Conservation (phyloP, 1,284 basidiomycete genomes). For the Ceratobasidium theobromae region DNA sequence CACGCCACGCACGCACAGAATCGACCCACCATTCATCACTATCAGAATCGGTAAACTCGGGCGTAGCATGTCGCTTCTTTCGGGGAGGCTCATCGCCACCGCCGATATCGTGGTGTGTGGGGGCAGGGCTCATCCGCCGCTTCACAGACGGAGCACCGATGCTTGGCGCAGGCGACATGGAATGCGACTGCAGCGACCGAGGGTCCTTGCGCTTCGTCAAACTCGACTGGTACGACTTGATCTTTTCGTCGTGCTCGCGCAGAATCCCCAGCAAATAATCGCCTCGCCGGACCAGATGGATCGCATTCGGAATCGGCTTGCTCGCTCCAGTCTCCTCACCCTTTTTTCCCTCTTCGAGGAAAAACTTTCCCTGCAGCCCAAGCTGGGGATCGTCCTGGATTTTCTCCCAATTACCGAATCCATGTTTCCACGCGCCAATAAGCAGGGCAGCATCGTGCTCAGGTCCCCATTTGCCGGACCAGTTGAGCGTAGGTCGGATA, state of each 20-base stretch:
- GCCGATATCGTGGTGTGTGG: slow-evolving; percentile 12
- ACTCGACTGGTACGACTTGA: slow-evolving; percentile 70
- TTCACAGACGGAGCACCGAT: slow-evolving; percentile 32
- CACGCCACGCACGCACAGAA: background rate
- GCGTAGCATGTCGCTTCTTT: slow-evolving; percentile 86
- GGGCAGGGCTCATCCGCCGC: slow-evolving; percentile 45
- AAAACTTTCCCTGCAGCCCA: slow-evolving; percentile 88
- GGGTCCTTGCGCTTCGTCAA: slow-evolving; percentile 39
- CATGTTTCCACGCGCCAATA: slow-evolving; percentile 90
- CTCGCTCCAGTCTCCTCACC: slow-evolving; percentile 66
- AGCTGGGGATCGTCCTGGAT: slow-evolving; percentile 89
- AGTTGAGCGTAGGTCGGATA: slow-evolving; percentile 91
- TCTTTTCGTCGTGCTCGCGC: slow-evolving; percentile 90
- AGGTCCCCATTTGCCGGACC: slow-evolving; percentile 94
- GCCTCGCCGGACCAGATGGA: slow-evolving; percentile 94
- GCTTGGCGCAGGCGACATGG: slow-evolving; percentile 34
- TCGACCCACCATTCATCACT: slow-evolving; percentile 79
- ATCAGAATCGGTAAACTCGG: slow-evolving; percentile 87
- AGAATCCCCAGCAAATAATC: slow-evolving; percentile 91
- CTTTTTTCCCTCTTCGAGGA: slow-evolving; percentile 96
- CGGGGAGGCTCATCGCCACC: slow-evolving; percentile 33
- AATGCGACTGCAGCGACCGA: slow-evolving; percentile 32
- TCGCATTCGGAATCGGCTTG: slow-evolving; percentile 89
- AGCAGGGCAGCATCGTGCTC: slow-evolving; percentile 93
- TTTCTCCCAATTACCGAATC: slow-evolving; percentile 96